A percentile compares a stretch with the other conserved stretches of the same genome.
phyloP scores from a whole-genome alignment of 2,329 filamentous ascomycete genomes.

The Phyllosticta citribraziliensis region DNA sequence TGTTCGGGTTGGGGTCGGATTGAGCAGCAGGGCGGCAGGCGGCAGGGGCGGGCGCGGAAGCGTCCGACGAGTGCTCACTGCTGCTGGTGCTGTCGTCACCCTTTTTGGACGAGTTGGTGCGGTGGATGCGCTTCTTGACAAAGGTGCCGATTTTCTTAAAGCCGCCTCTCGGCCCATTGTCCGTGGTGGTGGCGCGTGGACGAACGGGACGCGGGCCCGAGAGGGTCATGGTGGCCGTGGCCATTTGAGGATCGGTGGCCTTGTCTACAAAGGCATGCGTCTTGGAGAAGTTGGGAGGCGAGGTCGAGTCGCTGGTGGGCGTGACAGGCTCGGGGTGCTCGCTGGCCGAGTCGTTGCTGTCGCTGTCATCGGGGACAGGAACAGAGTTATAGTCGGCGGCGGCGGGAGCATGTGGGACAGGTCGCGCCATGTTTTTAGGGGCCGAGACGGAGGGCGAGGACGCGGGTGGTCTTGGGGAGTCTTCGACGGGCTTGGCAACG shows the following conservation, averaged over 20 bases:
- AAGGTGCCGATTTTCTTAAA: conserved; percentile 19
- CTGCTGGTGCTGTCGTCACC: neutral
- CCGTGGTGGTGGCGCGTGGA: neutral
- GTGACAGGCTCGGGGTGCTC: conserved; percentile 30
- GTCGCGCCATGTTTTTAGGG: neutral
- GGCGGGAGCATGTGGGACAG: neutral
- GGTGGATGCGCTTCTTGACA: conserved; percentile 23
- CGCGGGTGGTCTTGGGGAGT: neutral
- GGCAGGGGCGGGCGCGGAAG: conserved; percentile 10
- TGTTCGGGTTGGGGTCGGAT: neutral
- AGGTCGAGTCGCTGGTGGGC: conserved; percentile 23
- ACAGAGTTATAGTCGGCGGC: neutral
- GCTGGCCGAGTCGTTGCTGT: conserved; percentile 25
- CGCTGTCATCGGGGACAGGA: conserved; percentile 29
- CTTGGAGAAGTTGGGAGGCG: neutral
- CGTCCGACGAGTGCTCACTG: neutral
- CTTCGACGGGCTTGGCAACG: neutral
- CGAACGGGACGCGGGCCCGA: neutral
- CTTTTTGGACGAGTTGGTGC: conserved; percentile 11
- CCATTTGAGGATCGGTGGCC: conserved; percentile 17
- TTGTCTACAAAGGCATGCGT: neutral
- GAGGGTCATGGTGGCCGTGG: conserved; percentile 5
- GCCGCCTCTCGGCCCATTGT: neutral
- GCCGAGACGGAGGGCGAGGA: neutral
- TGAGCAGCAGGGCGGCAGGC: conserved; percentile 23